Evolutionary conservation across 1,284 basidiomycete genomes (phyloP).

Genomic region (Cryptococcus maquisensis): DNA sequence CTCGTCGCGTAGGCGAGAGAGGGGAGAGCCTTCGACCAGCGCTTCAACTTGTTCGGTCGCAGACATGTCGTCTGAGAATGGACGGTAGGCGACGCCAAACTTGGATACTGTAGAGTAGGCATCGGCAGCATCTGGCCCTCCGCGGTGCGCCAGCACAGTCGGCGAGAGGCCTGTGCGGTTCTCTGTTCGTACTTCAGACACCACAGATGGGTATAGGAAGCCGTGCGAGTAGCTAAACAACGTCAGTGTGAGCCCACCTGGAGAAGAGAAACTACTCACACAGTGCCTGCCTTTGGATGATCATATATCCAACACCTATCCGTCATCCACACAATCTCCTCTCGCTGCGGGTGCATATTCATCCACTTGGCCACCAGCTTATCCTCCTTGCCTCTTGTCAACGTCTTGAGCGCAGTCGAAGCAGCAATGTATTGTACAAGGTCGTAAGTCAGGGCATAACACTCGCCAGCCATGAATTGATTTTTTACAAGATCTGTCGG

Average conservation of each 20-base stretch:
- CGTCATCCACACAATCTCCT: constrained; percentile 78
- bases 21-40: constrained; percentile 72
- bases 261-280: constrained; percentile 55
- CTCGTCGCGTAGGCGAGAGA: constrained; percentile 20
- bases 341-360: constrained; percentile 73
- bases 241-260: background rate
- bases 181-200: constrained; percentile 59
- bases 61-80: constrained; percentile 65
- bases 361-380: constrained; percentile 94
- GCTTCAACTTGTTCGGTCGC: constrained; percentile 75
- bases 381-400: constrained; percentile 85
- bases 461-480: constrained; percentile 92
- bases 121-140: constrained; percentile 44
- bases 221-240: constrained; percentile 78
- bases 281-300: constrained; percentile 86
- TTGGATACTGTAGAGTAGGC: constrained; percentile 78
- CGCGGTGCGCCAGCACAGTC: constrained; percentile 17
- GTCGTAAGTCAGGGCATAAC: constrained; percentile 86
- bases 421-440: constrained; percentile 83
- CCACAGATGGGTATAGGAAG: constrained; percentile 92
- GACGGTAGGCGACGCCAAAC: constrained; percentile 74
- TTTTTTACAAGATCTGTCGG: constrained; percentile 75
- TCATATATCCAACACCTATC: constrained; percentile 98
- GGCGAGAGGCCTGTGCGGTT: constrained; percentile 30
- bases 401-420: constrained; percentile 62